These are phyloP conservation scores for Candida jianshihensis DNA, from an alignment of 805 yeast species.

Conservation along the genomic window DNA sequence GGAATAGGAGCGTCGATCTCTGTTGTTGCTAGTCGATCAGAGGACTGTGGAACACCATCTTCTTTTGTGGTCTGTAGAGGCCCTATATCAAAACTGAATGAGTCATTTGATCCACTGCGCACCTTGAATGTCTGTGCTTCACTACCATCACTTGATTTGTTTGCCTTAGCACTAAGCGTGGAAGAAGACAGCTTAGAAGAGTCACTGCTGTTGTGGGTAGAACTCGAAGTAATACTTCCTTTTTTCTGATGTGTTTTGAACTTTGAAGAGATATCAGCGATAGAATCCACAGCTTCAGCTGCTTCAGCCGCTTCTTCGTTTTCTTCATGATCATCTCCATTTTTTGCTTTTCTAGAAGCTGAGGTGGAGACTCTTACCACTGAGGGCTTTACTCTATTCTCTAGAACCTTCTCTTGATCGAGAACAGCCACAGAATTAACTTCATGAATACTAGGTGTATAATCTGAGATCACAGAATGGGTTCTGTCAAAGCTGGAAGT, in stretches of 20 bases:
- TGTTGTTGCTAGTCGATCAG: slow-evolving; percentile 10
- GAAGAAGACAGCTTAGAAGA: not conserved
- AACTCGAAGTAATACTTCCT: no score
- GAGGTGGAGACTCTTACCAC: slow-evolving; percentile 13
- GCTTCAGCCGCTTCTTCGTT: no score
- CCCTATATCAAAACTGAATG: slow-evolving; percentile 18
- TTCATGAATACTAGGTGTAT: slow-evolving; percentile 21
- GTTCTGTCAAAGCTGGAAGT: slow-evolving; percentile 7
- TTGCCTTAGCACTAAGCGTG: not conserved
- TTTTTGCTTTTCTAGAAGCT: not conserved
- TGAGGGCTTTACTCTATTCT: slow-evolving; percentile 7
- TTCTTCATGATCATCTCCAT: no score
- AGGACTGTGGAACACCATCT: slow-evolving; percentile 1
- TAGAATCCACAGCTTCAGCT: no score
- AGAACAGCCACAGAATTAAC: slow-evolving; percentile 15
- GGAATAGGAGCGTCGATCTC: slow-evolving; percentile 18
- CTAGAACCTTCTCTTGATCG: slow-evolving; percentile 4
- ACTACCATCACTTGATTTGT: no score
- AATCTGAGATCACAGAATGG: slow-evolving; percentile 21
- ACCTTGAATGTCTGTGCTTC: no score
- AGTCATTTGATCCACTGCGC: slow-evolving; percentile 4
- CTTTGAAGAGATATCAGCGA: no score
- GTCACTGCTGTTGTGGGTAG: no score
- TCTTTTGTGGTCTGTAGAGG: slow-evolving; percentile 15
- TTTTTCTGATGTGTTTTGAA: no score